Evolutionary conservation across 148 eudicot genomes (phyloP).

Genomic region (Fagopyrum homotropicum): DNA sequence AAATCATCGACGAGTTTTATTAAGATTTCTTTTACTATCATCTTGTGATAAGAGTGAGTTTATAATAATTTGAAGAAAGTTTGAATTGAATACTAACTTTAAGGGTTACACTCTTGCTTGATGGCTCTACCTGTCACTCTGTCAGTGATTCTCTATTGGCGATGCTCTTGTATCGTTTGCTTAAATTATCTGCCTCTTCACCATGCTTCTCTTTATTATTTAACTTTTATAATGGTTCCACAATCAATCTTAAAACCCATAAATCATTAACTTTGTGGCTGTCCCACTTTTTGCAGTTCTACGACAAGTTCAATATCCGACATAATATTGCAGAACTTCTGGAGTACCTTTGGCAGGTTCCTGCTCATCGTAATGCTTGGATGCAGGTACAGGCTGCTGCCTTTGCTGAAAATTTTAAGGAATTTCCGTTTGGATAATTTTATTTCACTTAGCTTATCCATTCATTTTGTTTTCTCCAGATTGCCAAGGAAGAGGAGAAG

Average conservation of each 20-base stretch:
- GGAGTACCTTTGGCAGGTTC: conserved; percentile 97
- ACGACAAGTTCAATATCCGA: conserved; percentile 95
- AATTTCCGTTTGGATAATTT: not conserved
- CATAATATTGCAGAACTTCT: conserved; percentile 97
- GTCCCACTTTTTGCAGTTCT: conserved; percentile 57
- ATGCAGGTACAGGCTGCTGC: conserved; percentile 44
- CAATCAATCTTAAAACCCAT: not conserved
- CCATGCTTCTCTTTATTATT: not conserved
- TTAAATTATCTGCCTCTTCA: no score
- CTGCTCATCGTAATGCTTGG: conserved; percentile 95
- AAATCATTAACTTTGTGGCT: not conserved
- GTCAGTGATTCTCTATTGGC: no score
- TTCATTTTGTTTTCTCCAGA: conserved; percentile 35
- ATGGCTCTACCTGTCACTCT: no score
- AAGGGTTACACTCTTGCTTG: no score
- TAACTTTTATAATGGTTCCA: not conserved
- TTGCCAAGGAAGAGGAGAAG: conserved; percentile 95
- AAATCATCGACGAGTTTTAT: not conserved
- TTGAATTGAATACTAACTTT: no score
- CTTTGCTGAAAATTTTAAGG: not conserved
- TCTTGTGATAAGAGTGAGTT: no score
- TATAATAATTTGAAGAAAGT: no score
- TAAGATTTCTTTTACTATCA: no score
- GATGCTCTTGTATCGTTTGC: no score
- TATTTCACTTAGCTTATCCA: not conserved